Conservation (phyloP, 2,329 filamentous ascomycete genomes). For the Teratosphaeria destructans region DNA sequence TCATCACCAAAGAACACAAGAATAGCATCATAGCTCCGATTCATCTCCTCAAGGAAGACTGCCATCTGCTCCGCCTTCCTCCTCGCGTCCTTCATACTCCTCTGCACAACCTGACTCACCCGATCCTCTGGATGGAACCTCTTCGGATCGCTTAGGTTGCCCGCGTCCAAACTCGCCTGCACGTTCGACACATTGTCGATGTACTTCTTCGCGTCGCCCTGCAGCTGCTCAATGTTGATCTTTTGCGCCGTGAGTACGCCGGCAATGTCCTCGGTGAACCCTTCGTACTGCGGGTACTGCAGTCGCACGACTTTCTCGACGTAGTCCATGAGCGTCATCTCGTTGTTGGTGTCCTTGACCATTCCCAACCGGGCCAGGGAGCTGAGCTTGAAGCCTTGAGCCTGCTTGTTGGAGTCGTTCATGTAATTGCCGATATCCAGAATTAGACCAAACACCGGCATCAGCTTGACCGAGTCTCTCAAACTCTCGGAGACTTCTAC, state of each 20-base stretch:
- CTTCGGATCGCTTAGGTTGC: slow-evolving; percentile 90
- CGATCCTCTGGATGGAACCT: slow-evolving; percentile 97
- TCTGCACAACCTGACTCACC: slow-evolving; percentile 80
- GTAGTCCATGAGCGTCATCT: slow-evolving; percentile 88
- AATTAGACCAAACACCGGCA: slow-evolving; percentile 93
- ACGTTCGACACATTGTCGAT: slow-evolving; percentile 92
- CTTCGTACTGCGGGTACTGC: slow-evolving; percentile 93
- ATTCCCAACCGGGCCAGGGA: slow-evolving; percentile 86
- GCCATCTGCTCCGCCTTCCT: slow-evolving; percentile 94
- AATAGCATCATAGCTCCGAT: slow-evolving; percentile 83
- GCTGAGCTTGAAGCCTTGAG: slow-evolving; percentile 92
- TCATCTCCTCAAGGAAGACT: slow-evolving; percentile 88
- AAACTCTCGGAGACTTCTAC: slow-evolving; percentile 79
- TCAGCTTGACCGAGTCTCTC: slow-evolving; percentile 80
- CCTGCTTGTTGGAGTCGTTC: slow-evolving; percentile 99
- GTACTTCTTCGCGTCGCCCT: slow-evolving; percentile 78
- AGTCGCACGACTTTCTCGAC: slow-evolving; percentile 94
- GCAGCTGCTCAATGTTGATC: slow-evolving; percentile 87
- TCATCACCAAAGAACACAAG: slow-evolving; percentile 97
- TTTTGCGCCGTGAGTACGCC: slow-evolving; percentile 74
- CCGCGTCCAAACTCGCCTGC: slow-evolving; percentile 81
- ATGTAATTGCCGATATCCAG: slow-evolving; percentile 99
- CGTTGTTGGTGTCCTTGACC: slow-evolving; percentile 99
- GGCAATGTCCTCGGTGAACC: slow-evolving; percentile 72
- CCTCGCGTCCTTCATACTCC: slow-evolving; percentile 91